A percentile compares a stretch with the other conserved stretches of the same genome.
These are phyloP conservation scores for Cadophora gregata DNA, from an alignment of 2,329 filamentous ascomycete genomes.

Conservation along the genomic window DNA sequence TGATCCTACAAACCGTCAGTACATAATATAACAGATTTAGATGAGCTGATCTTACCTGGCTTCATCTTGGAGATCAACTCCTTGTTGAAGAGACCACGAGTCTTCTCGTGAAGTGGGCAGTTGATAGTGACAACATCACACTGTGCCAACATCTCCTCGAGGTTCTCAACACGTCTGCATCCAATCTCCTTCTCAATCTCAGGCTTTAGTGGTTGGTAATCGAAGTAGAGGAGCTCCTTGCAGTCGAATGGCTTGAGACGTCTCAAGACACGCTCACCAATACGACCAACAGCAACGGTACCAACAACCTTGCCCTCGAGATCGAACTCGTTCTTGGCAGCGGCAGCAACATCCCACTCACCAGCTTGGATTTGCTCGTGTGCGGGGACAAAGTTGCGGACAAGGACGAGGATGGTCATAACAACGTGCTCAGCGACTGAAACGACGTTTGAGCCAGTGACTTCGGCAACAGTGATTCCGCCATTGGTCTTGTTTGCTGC, in stretches of 20 bases:
- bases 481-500: conserved; percentile 96
- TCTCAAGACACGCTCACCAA: conserved; percentile 96
- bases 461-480: conserved; percentile 95
- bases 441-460: conserved; percentile 97
- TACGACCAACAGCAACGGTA: conserved; percentile 95
- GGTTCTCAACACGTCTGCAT: conserved; percentile 82
- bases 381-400: conserved; percentile 98
- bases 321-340: conserved; percentile 98
- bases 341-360: conserved; percentile 94
- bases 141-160: conserved; percentile 93
- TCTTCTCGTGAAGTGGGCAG: conserved; percentile 99
- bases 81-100: conserved; percentile 96
- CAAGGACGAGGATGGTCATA: conserved; percentile 96
- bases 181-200: conserved; percentile 96
- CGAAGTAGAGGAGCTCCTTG: conserved; percentile 99
- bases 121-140: conserved; percentile 99
- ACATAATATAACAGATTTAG: conserved; percentile 56
- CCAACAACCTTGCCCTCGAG: conserved; percentile 97
- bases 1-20: conserved; percentile 64
- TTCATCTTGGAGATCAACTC: conserved; percentile 99
- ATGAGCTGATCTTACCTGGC: conserved; percentile 82
- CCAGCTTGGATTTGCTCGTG: conserved; percentile 91
- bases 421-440: conserved; percentile 98
- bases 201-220: conserved; percentile 91
- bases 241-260: conserved; percentile 97